Percentiles rank a stretch among this genome's conserved stretches.
Evolutionary conservation across 306 rosid species (phyloP).

Genomic region (Aeschynomene evenia): DNA sequence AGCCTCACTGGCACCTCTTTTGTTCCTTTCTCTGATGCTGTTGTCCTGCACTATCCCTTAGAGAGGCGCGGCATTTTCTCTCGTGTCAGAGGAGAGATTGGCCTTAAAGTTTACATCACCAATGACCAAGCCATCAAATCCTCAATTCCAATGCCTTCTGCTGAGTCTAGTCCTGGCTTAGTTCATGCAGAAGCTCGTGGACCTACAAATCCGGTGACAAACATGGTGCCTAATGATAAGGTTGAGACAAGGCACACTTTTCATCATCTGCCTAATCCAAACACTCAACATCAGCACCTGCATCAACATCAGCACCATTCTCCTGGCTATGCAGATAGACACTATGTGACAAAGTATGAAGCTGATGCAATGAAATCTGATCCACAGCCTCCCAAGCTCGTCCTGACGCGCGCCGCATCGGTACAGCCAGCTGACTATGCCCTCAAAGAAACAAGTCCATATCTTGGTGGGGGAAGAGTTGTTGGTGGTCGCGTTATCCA

Average conservation of each 20-base stretch:
- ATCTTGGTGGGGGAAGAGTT: constrained; percentile 88
- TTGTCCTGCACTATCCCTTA: constrained; percentile 78
- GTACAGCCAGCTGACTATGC: constrained; percentile 76
- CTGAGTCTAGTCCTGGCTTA: constrained; percentile 39
- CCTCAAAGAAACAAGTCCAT: constrained; percentile 90
- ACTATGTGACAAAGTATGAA: constrained; percentile 51
- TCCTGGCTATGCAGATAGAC: constrained; percentile 40
- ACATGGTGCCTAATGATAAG: constrained; percentile 30
- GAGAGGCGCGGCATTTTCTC: constrained; percentile 75
- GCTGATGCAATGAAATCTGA: constrained; percentile 59
- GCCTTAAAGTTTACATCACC: constrained; percentile 68
- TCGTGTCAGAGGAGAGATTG: constrained; percentile 80
- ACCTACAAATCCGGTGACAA: constrained; percentile 15
- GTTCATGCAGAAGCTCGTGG: constrained; percentile 32
- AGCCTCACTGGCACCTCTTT: constrained; percentile 74
- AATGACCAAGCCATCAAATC: constrained; percentile 58
- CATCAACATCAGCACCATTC: constrained; percentile 49
- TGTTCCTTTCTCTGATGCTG: constrained; percentile 77
- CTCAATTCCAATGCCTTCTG: constrained; percentile 41
- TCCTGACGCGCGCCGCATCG: constrained; percentile 54
- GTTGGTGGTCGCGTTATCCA: constrained; percentile 78
- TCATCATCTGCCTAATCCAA: constrained; percentile 67
- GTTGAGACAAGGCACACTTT: constrained; percentile 55
- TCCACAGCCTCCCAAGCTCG: constrained; percentile 52
- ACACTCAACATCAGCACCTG: constrained; percentile 24